Percentiles rank a stretch among this genome's conserved stretches.
Conservation (phyloP, 306 rosid species). For the Cucurbita argyrosperma region DNA sequence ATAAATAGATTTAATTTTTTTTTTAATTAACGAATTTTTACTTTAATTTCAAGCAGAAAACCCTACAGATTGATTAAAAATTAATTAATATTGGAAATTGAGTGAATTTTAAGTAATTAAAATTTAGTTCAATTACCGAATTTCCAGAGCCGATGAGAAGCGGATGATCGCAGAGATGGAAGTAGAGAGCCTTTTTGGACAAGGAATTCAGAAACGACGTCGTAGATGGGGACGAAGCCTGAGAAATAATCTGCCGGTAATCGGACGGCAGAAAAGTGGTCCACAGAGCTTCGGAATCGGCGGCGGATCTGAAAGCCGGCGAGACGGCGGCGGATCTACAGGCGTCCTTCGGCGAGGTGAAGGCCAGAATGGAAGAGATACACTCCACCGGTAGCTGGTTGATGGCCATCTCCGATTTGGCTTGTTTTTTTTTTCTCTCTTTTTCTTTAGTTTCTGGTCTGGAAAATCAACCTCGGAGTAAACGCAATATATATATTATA, state of each 20-base stretch:
- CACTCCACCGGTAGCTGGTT: neutral
- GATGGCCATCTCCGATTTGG: neutral
- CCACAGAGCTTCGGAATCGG: conserved; percentile 1
- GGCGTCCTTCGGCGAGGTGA: conserved; percentile 1
- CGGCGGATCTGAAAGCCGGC: conserved; percentile 4
- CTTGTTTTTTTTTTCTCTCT: too few relatives aligned
- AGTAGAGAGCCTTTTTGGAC: neutral
- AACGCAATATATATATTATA: too few relatives aligned
- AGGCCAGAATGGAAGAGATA: neutral
- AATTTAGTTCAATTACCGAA: neutral
- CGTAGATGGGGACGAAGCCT: neutral
- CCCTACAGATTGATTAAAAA: too few relatives aligned
- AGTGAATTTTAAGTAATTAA: too few relatives aligned
- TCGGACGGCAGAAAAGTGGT: conserved; percentile 8
- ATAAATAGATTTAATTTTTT: too few relatives aligned
- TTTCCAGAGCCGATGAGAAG: neutral
- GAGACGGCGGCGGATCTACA: neutral
- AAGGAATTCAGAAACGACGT: neutral
- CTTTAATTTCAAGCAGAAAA: too few relatives aligned
- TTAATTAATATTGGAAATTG: too few relatives aligned
- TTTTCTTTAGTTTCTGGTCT: too few relatives aligned
- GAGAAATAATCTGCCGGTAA: conserved; percentile 5
- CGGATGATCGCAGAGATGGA: neutral
- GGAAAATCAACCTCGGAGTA: too few relatives aligned
- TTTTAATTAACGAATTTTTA: too few relatives aligned